phyloP scores from a whole-genome alignment of 768 basidiomycete species.

The Termitomyces sp. region DNA sequence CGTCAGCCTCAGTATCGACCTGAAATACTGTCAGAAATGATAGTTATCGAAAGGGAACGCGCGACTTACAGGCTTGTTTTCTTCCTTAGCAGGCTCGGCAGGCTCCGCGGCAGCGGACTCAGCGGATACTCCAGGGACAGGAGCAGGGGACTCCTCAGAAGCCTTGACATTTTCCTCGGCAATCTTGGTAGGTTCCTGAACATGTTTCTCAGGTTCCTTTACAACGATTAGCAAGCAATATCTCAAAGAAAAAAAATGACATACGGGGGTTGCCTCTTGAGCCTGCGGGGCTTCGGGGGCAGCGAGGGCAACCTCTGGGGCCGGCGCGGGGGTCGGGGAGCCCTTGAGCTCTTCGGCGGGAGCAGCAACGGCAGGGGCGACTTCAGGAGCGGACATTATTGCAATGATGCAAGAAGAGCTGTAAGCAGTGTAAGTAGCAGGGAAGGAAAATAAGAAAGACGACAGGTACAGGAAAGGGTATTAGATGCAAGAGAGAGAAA shows the following conservation, averaged over 20 bases:
- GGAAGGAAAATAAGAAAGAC: constrained; percentile 6
- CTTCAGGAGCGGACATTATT: constrained; percentile 83
- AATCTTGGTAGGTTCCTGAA: no score
- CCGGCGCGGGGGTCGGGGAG: constrained; percentile 33
- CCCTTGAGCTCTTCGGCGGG: constrained; percentile 51
- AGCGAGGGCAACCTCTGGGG: constrained; percentile 38
- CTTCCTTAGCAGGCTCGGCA: constrained; percentile 29
- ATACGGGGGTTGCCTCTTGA: constrained; percentile 20
- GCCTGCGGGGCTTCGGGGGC: constrained; percentile 49
- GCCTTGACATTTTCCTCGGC: constrained; percentile 1
- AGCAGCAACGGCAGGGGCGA: constrained; percentile 35
- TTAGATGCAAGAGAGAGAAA: constrained; percentile 54
- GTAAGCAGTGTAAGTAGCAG: constrained; percentile 12
- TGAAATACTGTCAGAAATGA: constrained; percentile 13
- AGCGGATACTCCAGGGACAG: constrained; percentile 16
- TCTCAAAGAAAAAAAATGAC: neutral
- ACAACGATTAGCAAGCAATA: neutral
- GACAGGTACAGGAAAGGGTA: constrained; percentile 39
- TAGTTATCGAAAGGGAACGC: neutral
- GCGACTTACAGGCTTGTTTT: constrained; percentile 34
- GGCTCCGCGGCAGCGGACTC: constrained; percentile 17
- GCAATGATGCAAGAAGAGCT: constrained; percentile 54
- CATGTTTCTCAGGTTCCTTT: neutral
- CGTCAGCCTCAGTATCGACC: constrained; percentile 35
- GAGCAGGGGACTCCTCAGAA: constrained; percentile 14